phyloP scores from a whole-genome alignment of 2,329 filamentous ascomycete species.

The Teratosphaeriaceae sp. region DNA sequence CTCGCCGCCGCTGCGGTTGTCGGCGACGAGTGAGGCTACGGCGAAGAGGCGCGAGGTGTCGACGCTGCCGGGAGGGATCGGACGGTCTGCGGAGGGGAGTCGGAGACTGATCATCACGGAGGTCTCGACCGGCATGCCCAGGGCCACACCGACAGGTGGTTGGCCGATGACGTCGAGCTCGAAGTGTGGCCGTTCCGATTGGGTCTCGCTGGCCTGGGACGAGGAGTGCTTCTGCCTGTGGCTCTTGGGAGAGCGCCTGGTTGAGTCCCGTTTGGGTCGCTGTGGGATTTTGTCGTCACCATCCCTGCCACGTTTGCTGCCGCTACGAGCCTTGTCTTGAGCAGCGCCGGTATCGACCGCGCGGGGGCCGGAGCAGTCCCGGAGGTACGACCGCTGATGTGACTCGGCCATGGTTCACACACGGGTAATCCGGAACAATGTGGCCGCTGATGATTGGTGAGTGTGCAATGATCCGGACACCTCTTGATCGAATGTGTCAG shows the following conservation, averaged over 20 bases:
- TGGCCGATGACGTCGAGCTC: slow-evolving; percentile 28
- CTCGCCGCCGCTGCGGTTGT: slow-evolving; percentile 24
- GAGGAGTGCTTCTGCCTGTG: slow-evolving; percentile 19
- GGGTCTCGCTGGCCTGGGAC: slow-evolving; percentile 5
- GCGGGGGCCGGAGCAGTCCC: slow-evolving; percentile 23
- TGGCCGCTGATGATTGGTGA: no score
- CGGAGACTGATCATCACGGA: slow-evolving; percentile 26
- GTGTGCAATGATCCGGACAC: no score
- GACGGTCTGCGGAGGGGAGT: slow-evolving; percentile 17
- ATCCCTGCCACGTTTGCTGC: slow-evolving; percentile 14
- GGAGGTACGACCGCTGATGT: slow-evolving; percentile 17
- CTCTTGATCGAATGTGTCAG: no score
- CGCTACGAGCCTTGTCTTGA: slow-evolving; percentile 15
- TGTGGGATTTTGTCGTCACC: slow-evolving; percentile 16
- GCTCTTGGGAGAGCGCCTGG: slow-evolving; percentile 19
- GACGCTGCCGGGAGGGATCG: slow-evolving; percentile 14
- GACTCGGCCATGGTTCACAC: slow-evolving; percentile 19
- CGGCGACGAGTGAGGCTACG: slow-evolving; percentile 24
- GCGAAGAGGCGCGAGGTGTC: slow-evolving; percentile 25
- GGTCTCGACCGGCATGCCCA: slow-evolving; percentile 24
- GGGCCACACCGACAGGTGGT: slow-evolving; percentile 18
- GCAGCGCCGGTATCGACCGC: slow-evolving; percentile 19
- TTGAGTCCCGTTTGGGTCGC: slow-evolving; percentile 17
- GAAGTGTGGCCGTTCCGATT: slow-evolving; percentile 19
- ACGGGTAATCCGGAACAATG: slow-evolving; percentile 5